phyloP scores from a whole-genome alignment of 2,329 filamentous ascomycete genomes.

The Madurella mycetomatis region DNA sequence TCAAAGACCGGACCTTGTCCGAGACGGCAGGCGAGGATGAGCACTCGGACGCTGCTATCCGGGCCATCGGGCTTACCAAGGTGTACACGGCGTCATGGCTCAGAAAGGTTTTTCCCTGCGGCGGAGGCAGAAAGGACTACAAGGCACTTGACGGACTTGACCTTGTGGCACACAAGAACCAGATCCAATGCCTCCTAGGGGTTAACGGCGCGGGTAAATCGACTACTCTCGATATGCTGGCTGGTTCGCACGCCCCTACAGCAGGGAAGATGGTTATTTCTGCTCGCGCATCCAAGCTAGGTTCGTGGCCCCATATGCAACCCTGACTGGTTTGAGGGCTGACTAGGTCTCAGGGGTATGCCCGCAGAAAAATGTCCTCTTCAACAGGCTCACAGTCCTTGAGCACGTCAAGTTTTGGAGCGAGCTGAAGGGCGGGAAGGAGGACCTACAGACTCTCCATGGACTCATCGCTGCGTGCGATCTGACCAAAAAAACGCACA shows the following conservation, averaged over 20 bases:
- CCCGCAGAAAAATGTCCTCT: constrained; percentile 65
- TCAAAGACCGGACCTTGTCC: constrained; percentile 25
- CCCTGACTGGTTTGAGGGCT: background rate
- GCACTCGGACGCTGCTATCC: constrained; percentile 9
- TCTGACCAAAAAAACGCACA: constrained; percentile 52
- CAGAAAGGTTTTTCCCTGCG: constrained; percentile 29
- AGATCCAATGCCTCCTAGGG: constrained; percentile 64
- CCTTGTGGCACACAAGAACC: constrained; percentile 54
- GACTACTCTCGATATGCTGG: constrained; percentile 64
- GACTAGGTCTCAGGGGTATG: constrained; percentile 34
- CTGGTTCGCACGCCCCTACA: constrained; percentile 58
- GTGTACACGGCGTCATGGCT: constrained; percentile 30
- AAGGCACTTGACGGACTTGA: constrained; percentile 58
- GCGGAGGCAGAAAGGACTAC: constrained; percentile 25
- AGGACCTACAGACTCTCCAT: constrained; percentile 44
- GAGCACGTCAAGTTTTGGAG: constrained; percentile 64
- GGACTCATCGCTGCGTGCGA: constrained; percentile 56
- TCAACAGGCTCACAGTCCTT: constrained; percentile 60
- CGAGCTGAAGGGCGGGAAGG: constrained; percentile 46
- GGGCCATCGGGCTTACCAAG: constrained; percentile 30
- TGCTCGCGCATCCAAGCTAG: constrained; percentile 44
- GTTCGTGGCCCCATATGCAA: constrained; percentile 25
- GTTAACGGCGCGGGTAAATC: constrained; percentile 69
- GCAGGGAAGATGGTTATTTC: constrained; percentile 57
- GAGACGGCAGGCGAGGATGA: constrained; percentile 4